These are phyloP conservation scores for Scheffersomyces ergatensis DNA, from an alignment of 805 yeast species.

Conservation along the genomic window DNA sequence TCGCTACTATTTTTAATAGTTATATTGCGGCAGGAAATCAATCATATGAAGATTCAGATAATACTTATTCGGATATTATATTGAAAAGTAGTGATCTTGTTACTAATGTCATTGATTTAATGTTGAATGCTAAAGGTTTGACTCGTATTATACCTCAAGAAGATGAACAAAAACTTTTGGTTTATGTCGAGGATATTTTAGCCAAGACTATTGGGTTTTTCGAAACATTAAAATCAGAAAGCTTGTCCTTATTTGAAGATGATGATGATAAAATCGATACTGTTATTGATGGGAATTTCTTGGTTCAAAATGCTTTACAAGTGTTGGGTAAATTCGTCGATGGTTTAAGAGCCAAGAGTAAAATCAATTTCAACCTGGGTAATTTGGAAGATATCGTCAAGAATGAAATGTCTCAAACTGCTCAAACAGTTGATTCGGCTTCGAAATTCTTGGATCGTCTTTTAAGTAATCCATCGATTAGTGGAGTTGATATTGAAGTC, in stretches of 20 bases:
- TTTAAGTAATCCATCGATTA: conserved; percentile 49
- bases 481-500: conserved; percentile 60
- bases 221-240: conserved; percentile 52
- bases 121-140: conserved; percentile 70
- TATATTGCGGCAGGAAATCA: conserved; percentile 74
- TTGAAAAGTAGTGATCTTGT: conserved; percentile 63
- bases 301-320: conserved; percentile 70
- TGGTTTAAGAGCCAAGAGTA: conserved; percentile 37
- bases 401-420: conserved; percentile 69
- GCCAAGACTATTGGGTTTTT: conserved; percentile 61
- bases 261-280: conserved; percentile 70
- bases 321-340: conserved; percentile 55
- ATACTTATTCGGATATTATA: conserved; percentile 63
- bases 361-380: conserved; percentile 30
- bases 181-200: conserved; percentile 55
- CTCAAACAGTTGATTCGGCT: conserved; percentile 65
- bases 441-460: conserved; percentile 55
- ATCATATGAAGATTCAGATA: conserved; percentile 33
- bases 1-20: conserved; percentile 73
- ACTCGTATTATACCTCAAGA: conserved; percentile 51
- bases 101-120: conserved; percentile 57
- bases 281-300: conserved; percentile 73
- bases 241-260: conserved; percentile 47
- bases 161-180: conserved; percentile 51
- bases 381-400: conserved; percentile 74